These are phyloP conservation scores for Suhomyces prunicola DNA, from an alignment of 805 yeast genomes.

Conservation along the genomic window DNA sequence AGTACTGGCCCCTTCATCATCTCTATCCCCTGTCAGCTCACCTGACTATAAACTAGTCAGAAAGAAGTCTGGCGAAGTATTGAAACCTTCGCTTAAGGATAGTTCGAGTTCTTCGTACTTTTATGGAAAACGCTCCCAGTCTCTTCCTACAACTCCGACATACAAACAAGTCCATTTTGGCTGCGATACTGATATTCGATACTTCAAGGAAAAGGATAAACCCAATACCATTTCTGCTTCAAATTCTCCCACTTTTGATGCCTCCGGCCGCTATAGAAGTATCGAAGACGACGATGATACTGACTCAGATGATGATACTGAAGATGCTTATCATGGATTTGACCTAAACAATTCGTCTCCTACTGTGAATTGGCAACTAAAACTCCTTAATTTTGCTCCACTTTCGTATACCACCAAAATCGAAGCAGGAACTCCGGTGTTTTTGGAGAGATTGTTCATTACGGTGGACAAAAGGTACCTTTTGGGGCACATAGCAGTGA, in stretches of 20 bases:
- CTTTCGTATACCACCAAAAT: slow-evolving; percentile 47
- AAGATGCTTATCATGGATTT: slow-evolving; percentile 10
- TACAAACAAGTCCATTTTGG: slow-evolving; percentile 80
- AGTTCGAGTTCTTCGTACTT: slow-evolving; percentile 27
- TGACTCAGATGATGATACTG: slow-evolving; percentile 15
- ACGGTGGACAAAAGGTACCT: slow-evolving; percentile 56
- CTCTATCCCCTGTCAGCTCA: neutral
- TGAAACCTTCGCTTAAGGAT: slow-evolving; percentile 68
- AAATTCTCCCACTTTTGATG: slow-evolving; percentile 49
- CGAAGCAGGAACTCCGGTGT: slow-evolving; percentile 40
- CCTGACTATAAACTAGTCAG: slow-evolving; percentile 48
- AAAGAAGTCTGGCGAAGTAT: slow-evolving; percentile 85
- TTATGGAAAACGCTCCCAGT: slow-evolving; percentile 26
- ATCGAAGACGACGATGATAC: slow-evolving; percentile 23
- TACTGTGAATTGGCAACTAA: slow-evolving; percentile 43
- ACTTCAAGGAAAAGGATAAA: slow-evolving; percentile 67
- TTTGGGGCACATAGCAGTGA: slow-evolving; percentile 74
- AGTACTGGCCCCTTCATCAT: neutral
- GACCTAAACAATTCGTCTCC: slow-evolving; percentile 18
- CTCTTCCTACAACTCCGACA: slow-evolving; percentile 51
- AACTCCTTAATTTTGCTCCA: slow-evolving; percentile 40
- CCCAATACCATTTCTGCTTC: slow-evolving; percentile 75
- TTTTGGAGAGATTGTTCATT: slow-evolving; percentile 62
- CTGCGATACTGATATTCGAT: slow-evolving; percentile 60
- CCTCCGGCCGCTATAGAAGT: slow-evolving; percentile 2